Conservation (phyloP, 106 monocot genomes). For the Triglochin maritima region DNA sequence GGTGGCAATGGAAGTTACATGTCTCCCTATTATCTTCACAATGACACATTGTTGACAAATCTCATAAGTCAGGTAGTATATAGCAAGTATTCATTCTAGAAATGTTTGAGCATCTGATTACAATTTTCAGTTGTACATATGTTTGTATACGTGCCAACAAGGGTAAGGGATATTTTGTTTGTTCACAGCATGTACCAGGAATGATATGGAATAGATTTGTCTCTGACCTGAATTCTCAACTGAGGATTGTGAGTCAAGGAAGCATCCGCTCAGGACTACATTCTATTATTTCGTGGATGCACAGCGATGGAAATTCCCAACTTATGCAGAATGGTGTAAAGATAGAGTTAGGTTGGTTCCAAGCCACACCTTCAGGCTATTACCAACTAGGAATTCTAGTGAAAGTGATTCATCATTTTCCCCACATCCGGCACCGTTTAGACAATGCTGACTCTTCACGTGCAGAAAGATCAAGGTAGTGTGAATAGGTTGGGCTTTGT, state of each 20-base stretch:
- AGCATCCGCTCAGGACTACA: conserved; percentile 43
- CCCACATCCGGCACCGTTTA: conserved; percentile 23
- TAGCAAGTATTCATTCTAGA: too few species aligned
- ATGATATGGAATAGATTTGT: conserved; percentile 75
- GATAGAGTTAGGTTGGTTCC: conserved; percentile 85
- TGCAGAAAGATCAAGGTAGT: conserved; percentile 45
- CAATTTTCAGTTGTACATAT: too few species aligned
- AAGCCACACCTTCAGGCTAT: conserved; percentile 86
- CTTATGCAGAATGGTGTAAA: conserved; percentile 53
- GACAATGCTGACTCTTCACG: conserved; percentile 23
- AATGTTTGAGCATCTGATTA: too few species aligned
- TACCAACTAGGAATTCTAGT: conserved; percentile 77
- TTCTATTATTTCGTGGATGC: conserved; percentile 59
- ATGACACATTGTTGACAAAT: conserved; percentile 69
- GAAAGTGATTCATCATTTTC: conserved; percentile 32
- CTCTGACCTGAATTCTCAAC: conserved; percentile 76
- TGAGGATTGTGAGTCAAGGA: conserved; percentile 56
- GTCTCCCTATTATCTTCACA: conserved; percentile 81
- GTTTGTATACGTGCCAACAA: neutral
- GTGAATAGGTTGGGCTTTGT: neutral
- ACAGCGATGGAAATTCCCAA: conserved; percentile 68
- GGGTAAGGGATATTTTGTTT: neutral
- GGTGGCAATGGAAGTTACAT: conserved; percentile 95
- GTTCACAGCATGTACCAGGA: conserved; percentile 53
- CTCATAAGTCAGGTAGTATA: conserved; percentile 67